Conservation (phyloP, 83 land plant species). For the Isoetes engelmannii region DNA sequence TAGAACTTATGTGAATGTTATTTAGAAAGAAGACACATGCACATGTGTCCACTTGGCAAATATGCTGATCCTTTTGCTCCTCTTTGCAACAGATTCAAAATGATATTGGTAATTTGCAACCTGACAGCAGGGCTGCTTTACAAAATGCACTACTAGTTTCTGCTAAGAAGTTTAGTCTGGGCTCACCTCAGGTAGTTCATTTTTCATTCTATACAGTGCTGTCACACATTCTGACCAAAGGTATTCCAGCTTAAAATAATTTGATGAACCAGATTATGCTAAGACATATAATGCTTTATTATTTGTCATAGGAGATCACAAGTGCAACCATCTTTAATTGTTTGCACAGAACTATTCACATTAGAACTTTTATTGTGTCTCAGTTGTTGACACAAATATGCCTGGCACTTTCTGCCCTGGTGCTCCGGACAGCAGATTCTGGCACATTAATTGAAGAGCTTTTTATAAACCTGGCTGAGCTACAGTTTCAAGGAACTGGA, state of each 20-base stretch:
- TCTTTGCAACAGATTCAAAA: slow-evolving; percentile 59
- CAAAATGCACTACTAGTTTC: slow-evolving; percentile 84
- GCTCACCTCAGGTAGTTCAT: slow-evolving; percentile 72
- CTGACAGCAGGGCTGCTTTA: slow-evolving; percentile 65
- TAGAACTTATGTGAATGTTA: too few species aligned
- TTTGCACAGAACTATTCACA: too few species aligned
- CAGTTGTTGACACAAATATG: slow-evolving; percentile 98
- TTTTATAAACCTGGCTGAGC: slow-evolving; percentile 58
- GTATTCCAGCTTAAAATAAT: too few species aligned
- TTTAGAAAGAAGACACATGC: too few species aligned
- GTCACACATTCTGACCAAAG: too few species aligned
- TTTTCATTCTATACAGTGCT: neutral
- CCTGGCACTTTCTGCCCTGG: slow-evolving; percentile 82
- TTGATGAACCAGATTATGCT: too few species aligned
- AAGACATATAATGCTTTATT: too few species aligned
- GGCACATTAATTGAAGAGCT: slow-evolving; percentile 74
- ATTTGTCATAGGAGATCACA: too few species aligned
- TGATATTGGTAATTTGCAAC: slow-evolving; percentile 58
- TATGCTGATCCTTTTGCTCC: too few species aligned
- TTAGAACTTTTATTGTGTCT: neutral
- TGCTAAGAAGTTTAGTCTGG: slow-evolving; percentile 66
- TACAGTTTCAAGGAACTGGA: slow-evolving; percentile 63
- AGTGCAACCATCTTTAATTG: too few species aligned
- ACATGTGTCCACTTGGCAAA: too few species aligned
- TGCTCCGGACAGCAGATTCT: slow-evolving; percentile 66